Evolutionary conservation across 441 rosid species (phyloP).

Genomic region (Arabidopsis hybrid): DNA sequence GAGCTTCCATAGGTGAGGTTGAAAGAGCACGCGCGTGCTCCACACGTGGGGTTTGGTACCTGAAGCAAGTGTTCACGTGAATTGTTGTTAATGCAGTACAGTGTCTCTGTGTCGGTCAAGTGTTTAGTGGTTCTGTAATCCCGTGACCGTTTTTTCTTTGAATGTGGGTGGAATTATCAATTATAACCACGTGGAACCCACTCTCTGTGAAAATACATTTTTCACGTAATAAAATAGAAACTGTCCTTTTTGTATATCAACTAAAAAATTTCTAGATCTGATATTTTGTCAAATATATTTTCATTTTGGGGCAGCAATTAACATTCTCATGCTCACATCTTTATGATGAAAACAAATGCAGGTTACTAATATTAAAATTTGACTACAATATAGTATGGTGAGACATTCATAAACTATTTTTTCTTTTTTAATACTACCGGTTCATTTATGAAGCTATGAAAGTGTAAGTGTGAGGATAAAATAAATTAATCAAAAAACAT

Average conservation of each 20-base stretch:
- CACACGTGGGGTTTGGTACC: slow-evolving; percentile 80
- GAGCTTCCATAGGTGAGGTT: slow-evolving; percentile 86
- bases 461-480: not conserved
- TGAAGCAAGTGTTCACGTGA: slow-evolving; percentile 47
- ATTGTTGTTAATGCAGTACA: slow-evolving; percentile 14
- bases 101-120: slow-evolving; percentile 32
- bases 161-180: slow-evolving; percentile 26
- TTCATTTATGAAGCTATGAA: slow-evolving; percentile 11
- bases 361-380: slow-evolving; percentile 25
- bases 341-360: slow-evolving; percentile 20
- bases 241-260: not conserved
- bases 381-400: slow-evolving; percentile 15
- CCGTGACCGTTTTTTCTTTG: slow-evolving; percentile 34
- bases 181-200: slow-evolving; percentile 30
- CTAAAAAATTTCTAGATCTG: slow-evolving; percentile 27
- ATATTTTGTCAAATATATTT: not conserved
- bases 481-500: slow-evolving; percentile 33
- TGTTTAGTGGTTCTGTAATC: slow-evolving; percentile 32
- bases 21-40: slow-evolving; percentile 67
- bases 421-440: not conserved
- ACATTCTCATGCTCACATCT: slow-evolving; percentile 29
- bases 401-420: not conserved
- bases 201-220: not conserved
- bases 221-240: not conserved
- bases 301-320: not conserved